Evolutionary conservation across 75 land plant genomes (phyloP).

Genomic region (Pinus albicaulis): DNA sequence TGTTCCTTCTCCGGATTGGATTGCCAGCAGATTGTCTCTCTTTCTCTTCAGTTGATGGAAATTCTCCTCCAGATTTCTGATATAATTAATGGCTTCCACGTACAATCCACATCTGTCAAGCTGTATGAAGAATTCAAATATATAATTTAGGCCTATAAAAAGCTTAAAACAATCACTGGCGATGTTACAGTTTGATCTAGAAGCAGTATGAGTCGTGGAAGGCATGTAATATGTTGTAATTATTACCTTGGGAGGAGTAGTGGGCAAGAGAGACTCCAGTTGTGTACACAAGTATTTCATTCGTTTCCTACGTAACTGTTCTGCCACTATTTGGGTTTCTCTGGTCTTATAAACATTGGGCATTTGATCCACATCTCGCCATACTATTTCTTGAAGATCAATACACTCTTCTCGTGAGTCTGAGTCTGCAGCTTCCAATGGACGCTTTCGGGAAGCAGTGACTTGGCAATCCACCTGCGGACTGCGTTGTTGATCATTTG

Average conservation of each 20-base stretch:
- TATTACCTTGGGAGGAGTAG: neutral
- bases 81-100: neutral
- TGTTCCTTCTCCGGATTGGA: neutral
- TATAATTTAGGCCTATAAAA: neutral
- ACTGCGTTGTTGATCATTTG: no score
- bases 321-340: neutral
- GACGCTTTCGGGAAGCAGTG: no score
- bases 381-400: no score
- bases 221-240: no score
- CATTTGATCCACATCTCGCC: neutral
- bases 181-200: no score
- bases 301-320: neutral
- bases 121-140: neutral
- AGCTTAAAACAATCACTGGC: no score
- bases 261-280: neutral
- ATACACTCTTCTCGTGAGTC: no score
- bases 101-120: slow-evolving; percentile 1
- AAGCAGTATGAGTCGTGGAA: no score
- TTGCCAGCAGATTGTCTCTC: neutral
- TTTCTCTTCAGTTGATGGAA: neutral
- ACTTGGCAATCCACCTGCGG: no score
- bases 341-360: neutral
- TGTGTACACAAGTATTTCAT: neutral
- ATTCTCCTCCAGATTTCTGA: neutral
- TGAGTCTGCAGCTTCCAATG: no score